A percentile compares a stretch with the other conserved stretches of the same genome.
Evolutionary conservation across 2,329 filamentous ascomycete genomes (phyloP).

Genomic region (Colletotrichum sp.): DNA sequence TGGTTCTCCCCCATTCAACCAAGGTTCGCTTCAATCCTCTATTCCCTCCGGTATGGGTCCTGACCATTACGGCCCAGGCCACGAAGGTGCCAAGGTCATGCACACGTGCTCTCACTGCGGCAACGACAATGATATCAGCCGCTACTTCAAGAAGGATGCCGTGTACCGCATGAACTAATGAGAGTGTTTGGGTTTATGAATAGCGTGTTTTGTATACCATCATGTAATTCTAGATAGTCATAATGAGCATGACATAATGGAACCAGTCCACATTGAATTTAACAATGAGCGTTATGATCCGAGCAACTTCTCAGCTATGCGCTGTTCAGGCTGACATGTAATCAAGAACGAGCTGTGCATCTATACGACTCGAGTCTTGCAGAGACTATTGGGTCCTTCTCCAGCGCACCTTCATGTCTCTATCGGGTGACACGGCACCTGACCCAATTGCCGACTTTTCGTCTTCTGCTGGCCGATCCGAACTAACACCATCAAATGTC

Average conservation of each 20-base stretch:
- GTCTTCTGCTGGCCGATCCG: not conserved
- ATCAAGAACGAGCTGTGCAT: not conserved
- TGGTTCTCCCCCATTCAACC: conserved; percentile 7
- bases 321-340: not conserved
- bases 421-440: not conserved
- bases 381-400: not conserved
- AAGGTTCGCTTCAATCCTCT: not conserved
- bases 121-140: conserved; percentile 23
- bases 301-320: not conserved
- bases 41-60: conserved; percentile 15
- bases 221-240: not conserved
- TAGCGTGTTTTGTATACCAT: not conserved
- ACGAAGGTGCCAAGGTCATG: conserved; percentile 22
- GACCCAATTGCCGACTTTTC: not conserved
- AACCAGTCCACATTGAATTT: not conserved
- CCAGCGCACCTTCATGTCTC: not conserved
- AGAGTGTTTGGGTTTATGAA: not conserved
- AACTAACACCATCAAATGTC: not conserved
- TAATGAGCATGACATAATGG: conserved; percentile 4
- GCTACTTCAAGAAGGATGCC: conserved; percentile 24
- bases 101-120: conserved; percentile 20
- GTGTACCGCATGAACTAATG: conserved; percentile 18
- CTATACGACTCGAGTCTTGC: not conserved
- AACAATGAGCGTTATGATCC: not conserved
- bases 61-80: conserved; percentile 22